Conservation (phyloP, 495 filamentous ascomycete genomes). For the Amniculicola lignicola region DNA sequence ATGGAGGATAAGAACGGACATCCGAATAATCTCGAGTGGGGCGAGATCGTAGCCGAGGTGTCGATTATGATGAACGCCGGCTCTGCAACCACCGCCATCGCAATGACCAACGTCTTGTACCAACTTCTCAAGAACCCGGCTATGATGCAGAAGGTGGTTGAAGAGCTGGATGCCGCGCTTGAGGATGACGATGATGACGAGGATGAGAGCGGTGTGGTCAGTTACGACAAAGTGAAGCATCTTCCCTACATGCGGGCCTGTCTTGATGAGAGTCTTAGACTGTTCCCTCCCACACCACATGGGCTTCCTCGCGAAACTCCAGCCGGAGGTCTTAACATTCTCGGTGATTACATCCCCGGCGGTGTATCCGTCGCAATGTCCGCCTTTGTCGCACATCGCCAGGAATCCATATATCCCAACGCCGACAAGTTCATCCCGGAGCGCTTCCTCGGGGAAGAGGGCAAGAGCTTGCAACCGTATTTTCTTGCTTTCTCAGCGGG, state of each 20-base stretch:
- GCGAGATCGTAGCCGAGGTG: slow-evolving; percentile 38
- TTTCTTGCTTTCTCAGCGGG: slow-evolving; percentile 34
- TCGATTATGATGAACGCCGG: slow-evolving; percentile 40
- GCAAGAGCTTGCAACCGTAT: slow-evolving; percentile 27
- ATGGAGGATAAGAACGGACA: slow-evolving; percentile 52
- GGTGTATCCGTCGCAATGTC: slow-evolving; percentile 30
- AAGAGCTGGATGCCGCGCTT: slow-evolving; percentile 32
- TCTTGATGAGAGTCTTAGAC: slow-evolving; percentile 41
- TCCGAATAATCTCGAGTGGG: slow-evolving; percentile 37
- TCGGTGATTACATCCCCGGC: slow-evolving; percentile 35
- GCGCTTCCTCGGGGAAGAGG: slow-evolving; percentile 34
- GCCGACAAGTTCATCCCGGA: slow-evolving; percentile 35
- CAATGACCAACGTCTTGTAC: slow-evolving; percentile 35
- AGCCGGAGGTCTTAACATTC: slow-evolving; percentile 27
- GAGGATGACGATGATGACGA: slow-evolving; percentile 31
- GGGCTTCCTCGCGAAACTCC: slow-evolving; percentile 36
- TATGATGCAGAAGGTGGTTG: slow-evolving; percentile 17
- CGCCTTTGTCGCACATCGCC: slow-evolving; percentile 29
- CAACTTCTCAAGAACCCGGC: slow-evolving; percentile 29
- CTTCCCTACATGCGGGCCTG: slow-evolving; percentile 42
- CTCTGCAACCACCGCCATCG: slow-evolving; percentile 35
- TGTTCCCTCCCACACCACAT: slow-evolving; percentile 34
- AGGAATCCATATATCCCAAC: slow-evolving; percentile 27
- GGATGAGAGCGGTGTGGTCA: slow-evolving; percentile 38
- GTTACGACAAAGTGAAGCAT: slow-evolving; percentile 47